A percentile compares a stretch with the other conserved stretches of the same genome.
These are phyloP conservation scores for Botrytis galanthina DNA, from an alignment of 2,329 filamentous ascomycete species.

Conservation along the genomic window DNA sequence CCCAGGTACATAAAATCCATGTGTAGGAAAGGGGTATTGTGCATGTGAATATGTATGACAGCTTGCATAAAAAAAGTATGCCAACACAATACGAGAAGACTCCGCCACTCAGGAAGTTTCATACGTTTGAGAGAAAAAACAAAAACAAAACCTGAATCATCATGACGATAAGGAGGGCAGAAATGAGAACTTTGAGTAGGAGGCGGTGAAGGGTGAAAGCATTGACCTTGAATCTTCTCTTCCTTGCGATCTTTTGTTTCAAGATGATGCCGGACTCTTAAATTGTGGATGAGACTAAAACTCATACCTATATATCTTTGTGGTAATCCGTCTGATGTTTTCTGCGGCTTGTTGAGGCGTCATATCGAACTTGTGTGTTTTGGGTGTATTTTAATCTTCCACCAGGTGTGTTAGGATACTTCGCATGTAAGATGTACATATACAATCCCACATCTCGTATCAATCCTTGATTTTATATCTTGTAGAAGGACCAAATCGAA, in stretches of 20 bases:
- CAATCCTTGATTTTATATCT: neutral
- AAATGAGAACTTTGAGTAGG: neutral
- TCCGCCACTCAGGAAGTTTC: neutral
- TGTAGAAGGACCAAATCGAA: neutral
- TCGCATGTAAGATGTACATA: neutral
- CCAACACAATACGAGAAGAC: neutral
- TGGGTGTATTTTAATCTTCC: neutral
- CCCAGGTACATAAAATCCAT: neutral
- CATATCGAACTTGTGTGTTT: neutral
- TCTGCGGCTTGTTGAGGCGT: neutral
- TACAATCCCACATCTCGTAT: neutral
- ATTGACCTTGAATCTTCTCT: neutral
- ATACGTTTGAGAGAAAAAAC: neutral
- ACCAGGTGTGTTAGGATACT: neutral
- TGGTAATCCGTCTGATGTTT: neutral
- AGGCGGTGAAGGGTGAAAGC: constrained; percentile 10
- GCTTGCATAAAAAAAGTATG: neutral
- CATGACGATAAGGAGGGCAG: neutral
- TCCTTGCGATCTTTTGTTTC: neutral
- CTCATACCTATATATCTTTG: too few species aligned
- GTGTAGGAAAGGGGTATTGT: neutral
- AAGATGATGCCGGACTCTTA: neutral
- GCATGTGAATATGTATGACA: neutral
- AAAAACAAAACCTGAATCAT: neutral
- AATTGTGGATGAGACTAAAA: neutral